These are phyloP conservation scores for Biscogniauxia marginata DNA, from an alignment of 2,329 filamentous ascomycete species.

Conservation along the genomic window DNA sequence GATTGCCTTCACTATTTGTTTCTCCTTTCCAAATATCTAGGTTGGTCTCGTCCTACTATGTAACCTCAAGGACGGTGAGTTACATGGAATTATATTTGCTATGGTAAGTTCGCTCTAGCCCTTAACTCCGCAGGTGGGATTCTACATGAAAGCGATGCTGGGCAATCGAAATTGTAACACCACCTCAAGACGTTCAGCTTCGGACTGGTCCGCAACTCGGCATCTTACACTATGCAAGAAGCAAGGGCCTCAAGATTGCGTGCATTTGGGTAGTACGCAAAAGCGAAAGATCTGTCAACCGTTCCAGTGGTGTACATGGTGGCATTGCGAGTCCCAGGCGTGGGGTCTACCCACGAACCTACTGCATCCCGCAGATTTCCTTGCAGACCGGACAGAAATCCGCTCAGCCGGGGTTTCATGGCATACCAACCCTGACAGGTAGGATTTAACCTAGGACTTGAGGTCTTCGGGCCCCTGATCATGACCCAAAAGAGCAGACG, in stretches of 20 bases:
- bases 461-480: constrained; percentile 13
- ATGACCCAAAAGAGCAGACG: constrained; percentile 1
- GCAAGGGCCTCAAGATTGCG: constrained; percentile 16
- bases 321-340: constrained; percentile 5
- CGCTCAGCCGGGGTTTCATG: constrained; percentile 21
- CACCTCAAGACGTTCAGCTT: constrained; percentile 13
- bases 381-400: constrained; percentile 20
- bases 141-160: neutral
- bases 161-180: constrained; percentile 8
- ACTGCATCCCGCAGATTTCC: constrained; percentile 12
- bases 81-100: neutral
- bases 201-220: constrained; percentile 12
- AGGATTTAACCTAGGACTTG: constrained; percentile 13
- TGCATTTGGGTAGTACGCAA: constrained; percentile 20
- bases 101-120: neutral
- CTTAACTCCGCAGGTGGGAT: neutral
- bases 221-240: constrained; percentile 18
- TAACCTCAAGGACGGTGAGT: neutral
- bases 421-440: constrained; percentile 17
- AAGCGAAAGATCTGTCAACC: constrained; percentile 13
- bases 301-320: constrained; percentile 10
- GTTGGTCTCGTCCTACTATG: neutral
- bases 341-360: constrained; percentile 8
- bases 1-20: neutral
- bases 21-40: neutral